Percentiles rank a stretch among this genome's conserved stretches.
phyloP scores from a whole-genome alignment of 140 eudicot species.

The Oenanthe javanica region DNA sequence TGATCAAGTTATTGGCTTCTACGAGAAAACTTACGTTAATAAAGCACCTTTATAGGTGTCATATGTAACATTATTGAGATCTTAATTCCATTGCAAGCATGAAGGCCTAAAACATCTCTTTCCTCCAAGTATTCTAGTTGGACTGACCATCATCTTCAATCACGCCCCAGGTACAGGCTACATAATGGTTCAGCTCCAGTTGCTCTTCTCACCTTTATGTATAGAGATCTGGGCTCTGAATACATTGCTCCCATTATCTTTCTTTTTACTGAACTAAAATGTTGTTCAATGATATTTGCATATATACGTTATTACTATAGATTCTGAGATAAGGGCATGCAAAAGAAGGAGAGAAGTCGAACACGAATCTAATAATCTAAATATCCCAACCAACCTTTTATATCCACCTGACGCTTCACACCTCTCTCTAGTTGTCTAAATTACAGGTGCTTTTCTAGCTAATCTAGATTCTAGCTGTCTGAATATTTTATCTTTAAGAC shows the following conservation, averaged over 20 bases:
- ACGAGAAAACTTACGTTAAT: constrained; percentile 50
- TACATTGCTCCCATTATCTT: not conserved
- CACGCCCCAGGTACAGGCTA: not conserved
- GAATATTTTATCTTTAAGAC: no score
- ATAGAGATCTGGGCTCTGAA: not conserved
- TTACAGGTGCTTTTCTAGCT: no score
- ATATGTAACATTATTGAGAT: not conserved
- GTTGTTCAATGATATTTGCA: not conserved
- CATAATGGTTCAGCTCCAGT: not conserved
- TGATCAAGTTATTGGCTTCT: constrained; percentile 74
- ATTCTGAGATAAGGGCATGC: not conserved
- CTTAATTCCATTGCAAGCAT: constrained; percentile 9
- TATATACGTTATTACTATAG: no score
- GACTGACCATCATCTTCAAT: not conserved
- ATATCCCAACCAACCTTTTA: not conserved
- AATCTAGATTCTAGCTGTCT: no score
- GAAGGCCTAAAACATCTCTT: not conserved
- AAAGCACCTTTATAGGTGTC: constrained; percentile 22
- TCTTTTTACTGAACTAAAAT: not conserved
- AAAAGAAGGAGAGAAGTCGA: not conserved
- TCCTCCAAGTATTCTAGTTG: not conserved
- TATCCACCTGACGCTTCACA: no score
- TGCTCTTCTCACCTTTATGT: not conserved
- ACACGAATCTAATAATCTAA: not conserved
- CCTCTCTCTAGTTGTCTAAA: no score